Conservation (phyloP, 805 yeast species). For the Tetrapisispora iriomotensis region DNA sequence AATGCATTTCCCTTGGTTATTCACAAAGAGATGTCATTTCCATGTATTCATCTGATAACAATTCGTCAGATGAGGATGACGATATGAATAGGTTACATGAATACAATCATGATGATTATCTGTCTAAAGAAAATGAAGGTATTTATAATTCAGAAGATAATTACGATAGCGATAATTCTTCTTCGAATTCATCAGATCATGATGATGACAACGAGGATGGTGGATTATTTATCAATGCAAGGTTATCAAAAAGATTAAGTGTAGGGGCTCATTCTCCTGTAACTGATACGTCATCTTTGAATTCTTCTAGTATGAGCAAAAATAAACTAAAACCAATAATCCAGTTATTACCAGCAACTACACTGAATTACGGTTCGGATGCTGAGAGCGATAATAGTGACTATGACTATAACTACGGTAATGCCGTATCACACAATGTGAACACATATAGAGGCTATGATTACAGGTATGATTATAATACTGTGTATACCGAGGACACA, state of each 20-base stretch:
- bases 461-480: slow-evolving; percentile 69
- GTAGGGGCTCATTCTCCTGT: slow-evolving; percentile 18
- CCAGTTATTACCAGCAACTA: slow-evolving; percentile 76
- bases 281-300: slow-evolving; percentile 20
- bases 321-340: slow-evolving; percentile 42
- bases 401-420: slow-evolving; percentile 32
- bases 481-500: slow-evolving; percentile 53
- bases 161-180: slow-evolving; percentile 4
- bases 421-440: slow-evolving; percentile 63
- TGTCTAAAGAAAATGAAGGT: slow-evolving; percentile 6
- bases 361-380: slow-evolving; percentile 66
- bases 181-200: slow-evolving; percentile 11
- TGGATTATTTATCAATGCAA: slow-evolving; percentile 27
- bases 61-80: slow-evolving; percentile 29
- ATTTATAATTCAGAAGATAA: slow-evolving; percentile 3
- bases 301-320: slow-evolving; percentile 11
- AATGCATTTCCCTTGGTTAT: slow-evolving; percentile 65
- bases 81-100: not conserved
- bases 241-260: slow-evolving; percentile 24
- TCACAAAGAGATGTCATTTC: slow-evolving; percentile 20
- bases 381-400: slow-evolving; percentile 38
- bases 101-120: slow-evolving; percentile 6
- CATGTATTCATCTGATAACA: slow-evolving; percentile 15
- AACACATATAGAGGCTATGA: slow-evolving; percentile 66
- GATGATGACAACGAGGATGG: slow-evolving; percentile 28